phyloP scores from a whole-genome alignment of 805 yeast species.

The Novakomyces olei region DNA sequence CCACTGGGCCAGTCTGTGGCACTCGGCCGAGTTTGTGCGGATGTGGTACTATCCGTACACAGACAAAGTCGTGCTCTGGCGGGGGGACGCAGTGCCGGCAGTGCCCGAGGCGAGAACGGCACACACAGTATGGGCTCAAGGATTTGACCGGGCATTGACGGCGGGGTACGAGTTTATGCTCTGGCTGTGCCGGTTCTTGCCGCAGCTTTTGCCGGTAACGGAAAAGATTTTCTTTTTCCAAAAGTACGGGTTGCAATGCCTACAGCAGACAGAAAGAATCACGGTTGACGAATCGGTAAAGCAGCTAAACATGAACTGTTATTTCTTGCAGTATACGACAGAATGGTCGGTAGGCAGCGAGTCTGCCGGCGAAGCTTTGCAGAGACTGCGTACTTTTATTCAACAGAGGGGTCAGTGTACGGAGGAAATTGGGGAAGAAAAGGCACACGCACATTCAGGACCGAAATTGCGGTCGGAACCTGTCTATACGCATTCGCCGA shows the following conservation, averaged over 20 bases:
- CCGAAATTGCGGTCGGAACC: slow-evolving; percentile 21
- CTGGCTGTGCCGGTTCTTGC: slow-evolving; percentile 50
- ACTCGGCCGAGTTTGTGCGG: slow-evolving; percentile 71
- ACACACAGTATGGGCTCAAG: slow-evolving; percentile 54
- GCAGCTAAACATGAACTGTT: slow-evolving; percentile 90
- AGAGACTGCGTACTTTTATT: slow-evolving; percentile 11
- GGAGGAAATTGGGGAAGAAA: slow-evolving; percentile 35
- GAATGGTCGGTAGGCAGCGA: slow-evolving; percentile 92
- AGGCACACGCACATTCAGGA: slow-evolving; percentile 31
- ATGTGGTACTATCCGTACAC: slow-evolving; percentile 97
- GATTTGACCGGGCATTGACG: slow-evolving; percentile 50
- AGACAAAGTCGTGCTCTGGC: slow-evolving; percentile 69
- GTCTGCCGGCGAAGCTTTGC: slow-evolving; percentile 51
- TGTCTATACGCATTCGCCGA: slow-evolving; percentile 81
- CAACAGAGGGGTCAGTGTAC: slow-evolving; percentile 8
- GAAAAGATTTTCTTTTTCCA: slow-evolving; percentile 68
- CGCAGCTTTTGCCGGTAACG: slow-evolving; percentile 60
- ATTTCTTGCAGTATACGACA: slow-evolving; percentile 79
- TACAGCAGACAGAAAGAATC: slow-evolving; percentile 40
- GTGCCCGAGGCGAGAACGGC: slow-evolving; percentile 42
- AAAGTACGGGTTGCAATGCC: slow-evolving; percentile 43
- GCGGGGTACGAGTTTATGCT: slow-evolving; percentile 62
- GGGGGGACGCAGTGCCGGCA: slow-evolving; percentile 53
- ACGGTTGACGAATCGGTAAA: slow-evolving; percentile 68
- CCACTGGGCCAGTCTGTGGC: slow-evolving; percentile 41